Base-by-base conservation (phyloP, 2,329 filamentous ascomycete genomes). In the Aspergillus glaucus region DNA sequence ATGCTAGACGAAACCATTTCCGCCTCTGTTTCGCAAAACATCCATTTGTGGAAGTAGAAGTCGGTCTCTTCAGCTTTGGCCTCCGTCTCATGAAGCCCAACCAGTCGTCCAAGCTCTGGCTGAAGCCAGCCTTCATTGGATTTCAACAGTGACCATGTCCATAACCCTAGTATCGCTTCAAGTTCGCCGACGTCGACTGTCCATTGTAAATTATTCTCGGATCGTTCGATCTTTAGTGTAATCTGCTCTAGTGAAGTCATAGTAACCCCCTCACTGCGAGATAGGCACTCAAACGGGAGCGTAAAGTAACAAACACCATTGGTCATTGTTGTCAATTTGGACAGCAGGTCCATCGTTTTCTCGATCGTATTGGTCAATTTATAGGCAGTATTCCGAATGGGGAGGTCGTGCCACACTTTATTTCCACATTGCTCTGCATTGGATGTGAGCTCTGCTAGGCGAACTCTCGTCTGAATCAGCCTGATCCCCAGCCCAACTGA, bases 131-230 rank as follows among this genome's bases (percentile, higher is more conserved):
- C 45, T 7, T 54, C 4, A 15, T 59, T 43, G 0, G 55, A 55
- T 15, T 57, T 60, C 12, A 58, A 47, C 1, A 69, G 24, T 0
- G 63, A 68, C 59, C 61, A 68, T 0, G 55, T 55, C 61, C 62
- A 68, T 10, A 68, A 46, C 1, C 66, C 64, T 8, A 68, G 32
- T 1, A 68, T 50, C 0, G 66, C 65, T 49, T 69, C 66, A 0
- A 69, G 46, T 10, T 66, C 55, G 14, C 53, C 45, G 8, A 30
- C 40, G 15, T 67, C 46, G 1, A 62, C 28, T 9, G 41, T 53
- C 66, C 65, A 68, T 12, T 51, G 46, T 2, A 60, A 45, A 0
- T 55, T 56, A 43, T 62, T 62, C 0, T 60, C 54, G 2, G 52
- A 52, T 26, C 56, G 50, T 22, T 50, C 12, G 0, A 66, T 43